These are phyloP conservation scores for Neurospora sp. DNA, from an alignment of 495 filamentous ascomycete genomes.

Conservation along the genomic window DNA sequence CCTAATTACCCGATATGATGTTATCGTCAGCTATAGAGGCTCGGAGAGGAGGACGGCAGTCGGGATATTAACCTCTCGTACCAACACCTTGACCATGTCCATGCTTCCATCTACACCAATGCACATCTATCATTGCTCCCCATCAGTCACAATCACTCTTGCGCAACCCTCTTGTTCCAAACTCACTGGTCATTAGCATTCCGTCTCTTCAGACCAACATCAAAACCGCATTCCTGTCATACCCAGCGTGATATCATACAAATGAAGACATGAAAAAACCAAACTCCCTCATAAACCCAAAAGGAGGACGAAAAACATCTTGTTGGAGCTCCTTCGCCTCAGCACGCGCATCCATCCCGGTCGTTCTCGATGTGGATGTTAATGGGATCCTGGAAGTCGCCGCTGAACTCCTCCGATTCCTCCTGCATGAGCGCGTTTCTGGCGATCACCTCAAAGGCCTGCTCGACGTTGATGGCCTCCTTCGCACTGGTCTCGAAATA, in stretches of 20 bases:
- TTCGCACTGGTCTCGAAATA: constrained; percentile 99
- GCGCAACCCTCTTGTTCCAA: not conserved
- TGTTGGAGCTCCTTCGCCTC: not conserved
- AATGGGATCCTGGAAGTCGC: constrained; percentile 94
- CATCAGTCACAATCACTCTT: not conserved
- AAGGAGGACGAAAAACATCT: not conserved
- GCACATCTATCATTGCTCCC: constrained; percentile 5
- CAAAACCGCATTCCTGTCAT: constrained; percentile 10
- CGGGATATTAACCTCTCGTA: not conserved
- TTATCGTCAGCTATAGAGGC: not conserved
- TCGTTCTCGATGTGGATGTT: constrained; percentile 92
- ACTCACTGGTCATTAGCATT: constrained; percentile 2
- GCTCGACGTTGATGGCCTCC: constrained; percentile 95
- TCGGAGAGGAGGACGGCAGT: not conserved
- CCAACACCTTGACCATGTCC: constrained; percentile 3
- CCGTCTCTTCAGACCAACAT: constrained; percentile 5
- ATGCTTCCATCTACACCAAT: constrained; percentile 7
- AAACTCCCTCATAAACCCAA: constrained; percentile 1
- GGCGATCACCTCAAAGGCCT: constrained; percentile 99
- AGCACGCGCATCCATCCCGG: constrained; percentile 87
- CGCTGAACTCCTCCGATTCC: constrained; percentile 84
- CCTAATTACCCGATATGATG: not conserved
- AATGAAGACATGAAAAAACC: constrained; percentile 3
- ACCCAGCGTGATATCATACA: constrained; percentile 26
- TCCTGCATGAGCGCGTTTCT: constrained; percentile 92